These are phyloP conservation scores for Dothideomycetes sp. DNA, from an alignment of 2,329 filamentous ascomycete genomes.

Conservation along the genomic window DNA sequence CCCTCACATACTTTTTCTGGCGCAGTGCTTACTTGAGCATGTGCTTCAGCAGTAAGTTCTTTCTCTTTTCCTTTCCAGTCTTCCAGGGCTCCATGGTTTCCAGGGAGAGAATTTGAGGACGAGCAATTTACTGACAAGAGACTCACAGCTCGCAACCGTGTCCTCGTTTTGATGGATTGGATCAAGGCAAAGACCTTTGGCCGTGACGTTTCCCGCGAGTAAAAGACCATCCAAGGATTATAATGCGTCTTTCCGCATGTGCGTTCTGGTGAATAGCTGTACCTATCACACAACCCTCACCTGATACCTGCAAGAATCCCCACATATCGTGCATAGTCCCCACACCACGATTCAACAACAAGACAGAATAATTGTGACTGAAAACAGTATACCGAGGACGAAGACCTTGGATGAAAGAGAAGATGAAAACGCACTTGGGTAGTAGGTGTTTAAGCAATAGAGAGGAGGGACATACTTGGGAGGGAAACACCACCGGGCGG, in stretches of 20 bases:
- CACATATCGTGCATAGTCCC: not conserved
- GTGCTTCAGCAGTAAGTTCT: conserved; percentile 96
- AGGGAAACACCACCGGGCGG: too few species aligned
- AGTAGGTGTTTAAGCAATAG: too few species aligned
- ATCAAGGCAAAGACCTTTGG: conserved; percentile 94
- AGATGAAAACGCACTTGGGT: too few species aligned
- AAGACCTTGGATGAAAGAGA: not conserved
- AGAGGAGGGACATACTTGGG: too few species aligned
- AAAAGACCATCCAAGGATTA: conserved; percentile 10
- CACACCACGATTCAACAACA: conserved; percentile 4
- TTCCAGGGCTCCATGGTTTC: not conserved
- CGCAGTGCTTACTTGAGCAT: conserved; percentile 96
- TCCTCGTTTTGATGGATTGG: conserved; percentile 91
- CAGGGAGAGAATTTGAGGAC: not conserved
- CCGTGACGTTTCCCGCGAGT: conserved; percentile 84
- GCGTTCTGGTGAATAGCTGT: not conserved
- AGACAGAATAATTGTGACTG: too few species aligned
- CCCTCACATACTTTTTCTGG: conserved; percentile 95
- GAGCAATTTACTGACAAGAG: conserved; percentile 16
- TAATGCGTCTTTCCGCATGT: not conserved
- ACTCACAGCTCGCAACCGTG: conserved; percentile 72
- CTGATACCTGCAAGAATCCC: conserved; percentile 2
- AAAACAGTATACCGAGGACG: not conserved
- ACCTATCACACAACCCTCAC: conserved; percentile 8
- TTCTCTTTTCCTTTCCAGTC: not conserved